Evolutionary conservation across 371 early-diverging fungal genomes (phyloP).

Genomic region (Capillidium rhysosporum): DNA sequence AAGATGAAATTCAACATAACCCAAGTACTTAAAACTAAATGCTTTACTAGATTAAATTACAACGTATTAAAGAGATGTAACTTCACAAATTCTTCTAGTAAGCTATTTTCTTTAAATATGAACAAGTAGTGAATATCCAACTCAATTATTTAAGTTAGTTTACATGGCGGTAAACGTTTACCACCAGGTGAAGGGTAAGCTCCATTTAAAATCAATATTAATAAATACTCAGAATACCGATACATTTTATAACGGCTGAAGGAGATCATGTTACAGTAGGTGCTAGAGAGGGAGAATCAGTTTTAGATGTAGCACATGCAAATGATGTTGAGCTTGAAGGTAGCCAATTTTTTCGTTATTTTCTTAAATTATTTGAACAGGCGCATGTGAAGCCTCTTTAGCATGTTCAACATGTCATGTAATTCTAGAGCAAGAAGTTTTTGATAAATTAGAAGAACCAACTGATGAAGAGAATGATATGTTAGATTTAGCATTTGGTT

Average conservation of each 20-base stretch:
- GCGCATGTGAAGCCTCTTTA: conserved; percentile 95
- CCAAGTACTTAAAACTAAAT: too few species aligned
- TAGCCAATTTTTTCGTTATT: conserved; percentile 7
- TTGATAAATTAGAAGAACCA: conserved; percentile 76
- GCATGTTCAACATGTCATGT: conserved; percentile 98
- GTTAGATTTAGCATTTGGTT: conserved; percentile 95
- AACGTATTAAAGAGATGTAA: too few species aligned
- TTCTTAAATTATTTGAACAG: conserved; percentile 16
- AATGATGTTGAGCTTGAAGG: conserved; percentile 96
- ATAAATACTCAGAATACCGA: conserved; percentile 14
- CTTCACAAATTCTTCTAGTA: too few species aligned
- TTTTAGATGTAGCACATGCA: conserved; percentile 89
- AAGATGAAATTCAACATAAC: too few species aligned
- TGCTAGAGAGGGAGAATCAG: conserved; percentile 65
- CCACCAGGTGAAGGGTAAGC: neutral
- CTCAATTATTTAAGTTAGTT: too few species aligned
- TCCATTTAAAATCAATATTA: neutral
- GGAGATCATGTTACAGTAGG: conserved; percentile 53
- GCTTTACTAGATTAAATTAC: too few species aligned
- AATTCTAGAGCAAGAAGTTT: conserved; percentile 69
- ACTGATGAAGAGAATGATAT: conserved; percentile 98
- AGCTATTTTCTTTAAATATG: too few species aligned
- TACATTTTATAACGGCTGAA: conserved; percentile 43
- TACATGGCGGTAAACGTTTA: too few species aligned
- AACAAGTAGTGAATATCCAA: too few species aligned